These are phyloP conservation scores for Aspergillus carlsbadensis DNA, from an alignment of 495 filamentous ascomycete species.

Conservation along the genomic window DNA sequence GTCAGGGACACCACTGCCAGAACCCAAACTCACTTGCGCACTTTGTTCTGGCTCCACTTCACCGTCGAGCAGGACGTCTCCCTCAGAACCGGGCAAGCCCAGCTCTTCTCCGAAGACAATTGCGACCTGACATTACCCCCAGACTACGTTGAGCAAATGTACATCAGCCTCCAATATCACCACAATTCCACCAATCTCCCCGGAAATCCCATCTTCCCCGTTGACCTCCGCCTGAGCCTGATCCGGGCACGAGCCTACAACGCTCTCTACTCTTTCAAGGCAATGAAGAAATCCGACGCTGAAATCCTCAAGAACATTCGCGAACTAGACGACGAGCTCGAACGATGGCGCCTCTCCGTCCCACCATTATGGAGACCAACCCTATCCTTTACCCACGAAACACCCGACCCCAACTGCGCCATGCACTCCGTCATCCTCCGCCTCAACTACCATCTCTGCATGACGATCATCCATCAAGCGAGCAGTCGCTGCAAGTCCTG, in stretches of 20 bases:
- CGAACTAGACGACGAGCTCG: constrained; percentile 52
- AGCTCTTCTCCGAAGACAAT: constrained; percentile 50
- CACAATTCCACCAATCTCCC: constrained; percentile 21
- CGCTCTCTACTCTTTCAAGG: constrained; percentile 46
- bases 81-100: constrained; percentile 51
- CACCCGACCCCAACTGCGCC: constrained; percentile 34
- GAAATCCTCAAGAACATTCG: constrained; percentile 53
- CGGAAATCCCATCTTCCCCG: constrained; percentile 41
- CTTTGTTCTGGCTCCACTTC: constrained; percentile 56
- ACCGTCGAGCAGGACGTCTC: constrained; percentile 51
- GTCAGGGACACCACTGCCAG: constrained; percentile 10
- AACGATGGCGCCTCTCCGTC: constrained; percentile 48
- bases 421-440: constrained; percentile 48
- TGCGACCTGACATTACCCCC: constrained; percentile 52
- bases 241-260: constrained; percentile 50
- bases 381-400: constrained; percentile 38
- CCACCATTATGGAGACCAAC: constrained; percentile 43
- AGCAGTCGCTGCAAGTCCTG: constrained; percentile 47
- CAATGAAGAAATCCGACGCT: constrained; percentile 49
- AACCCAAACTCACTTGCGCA: constrained; percentile 38
- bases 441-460: constrained; percentile 51
- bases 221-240: constrained; percentile 48
- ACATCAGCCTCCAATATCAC: constrained; percentile 28
- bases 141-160: constrained; percentile 38
- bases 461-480: constrained; percentile 52